These are phyloP conservation scores for Kuraishia piskuri DNA, from an alignment of 805 yeast species.

Conservation along the genomic window DNA sequence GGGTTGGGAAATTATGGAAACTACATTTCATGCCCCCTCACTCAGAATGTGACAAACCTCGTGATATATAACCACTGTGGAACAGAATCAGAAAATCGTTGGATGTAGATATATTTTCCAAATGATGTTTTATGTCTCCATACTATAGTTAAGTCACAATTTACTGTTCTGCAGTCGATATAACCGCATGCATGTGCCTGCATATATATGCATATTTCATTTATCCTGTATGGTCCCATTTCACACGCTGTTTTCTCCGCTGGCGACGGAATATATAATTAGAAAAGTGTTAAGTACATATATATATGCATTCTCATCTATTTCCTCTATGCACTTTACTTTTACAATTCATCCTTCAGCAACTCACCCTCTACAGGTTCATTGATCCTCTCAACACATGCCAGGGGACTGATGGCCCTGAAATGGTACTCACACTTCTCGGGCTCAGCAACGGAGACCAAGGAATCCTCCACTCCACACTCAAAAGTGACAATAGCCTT, in stretches of 20 bases:
- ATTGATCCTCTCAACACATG: slow-evolving; percentile 20
- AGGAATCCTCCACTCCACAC: slow-evolving; percentile 54
- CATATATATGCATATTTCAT: not conserved
- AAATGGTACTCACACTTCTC: slow-evolving; percentile 78
- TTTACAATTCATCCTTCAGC: slow-evolving; percentile 1
- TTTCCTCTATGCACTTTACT: no score
- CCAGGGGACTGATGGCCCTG: slow-evolving; percentile 36
- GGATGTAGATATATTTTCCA: not conserved
- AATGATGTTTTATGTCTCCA: no score
- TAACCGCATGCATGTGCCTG: not conserved
- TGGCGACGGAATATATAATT: no score
- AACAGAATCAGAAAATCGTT: not conserved
- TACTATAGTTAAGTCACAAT: not conserved
- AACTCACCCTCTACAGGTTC: not conserved
- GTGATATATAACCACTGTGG: not conserved
- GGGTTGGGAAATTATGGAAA: no score
- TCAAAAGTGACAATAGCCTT: slow-evolving; percentile 52
- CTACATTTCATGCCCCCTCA: no score
- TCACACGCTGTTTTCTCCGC: no score
- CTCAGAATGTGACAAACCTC: not conserved
- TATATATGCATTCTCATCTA: not conserved
- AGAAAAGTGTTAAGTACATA: no score
- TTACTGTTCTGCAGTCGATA: not conserved
- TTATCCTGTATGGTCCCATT: not conserved
- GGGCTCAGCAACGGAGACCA: slow-evolving; percentile 74